Conservation (phyloP, 192 early-diverging fungal species). For the Coemansia sp. region DNA sequence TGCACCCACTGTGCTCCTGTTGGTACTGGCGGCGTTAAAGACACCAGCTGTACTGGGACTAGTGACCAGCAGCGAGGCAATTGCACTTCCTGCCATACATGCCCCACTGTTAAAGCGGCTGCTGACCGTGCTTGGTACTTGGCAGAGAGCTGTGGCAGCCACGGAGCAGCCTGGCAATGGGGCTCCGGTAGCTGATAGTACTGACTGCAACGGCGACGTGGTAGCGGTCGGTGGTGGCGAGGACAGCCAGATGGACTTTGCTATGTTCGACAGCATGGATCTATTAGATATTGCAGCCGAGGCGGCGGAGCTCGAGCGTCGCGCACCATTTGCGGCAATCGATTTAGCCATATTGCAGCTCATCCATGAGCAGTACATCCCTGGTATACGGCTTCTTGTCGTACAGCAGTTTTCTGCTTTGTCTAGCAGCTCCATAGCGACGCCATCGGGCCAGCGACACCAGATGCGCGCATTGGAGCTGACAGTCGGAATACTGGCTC, state of each 20-base stretch:
- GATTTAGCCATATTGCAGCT: slow-evolving; percentile 9
- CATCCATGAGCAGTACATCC: slow-evolving; percentile 32
- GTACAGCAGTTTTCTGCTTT: slow-evolving; percentile 19
- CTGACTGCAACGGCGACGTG: background rate
- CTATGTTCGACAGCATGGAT: slow-evolving; percentile 30
- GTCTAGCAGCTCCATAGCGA: background rate
- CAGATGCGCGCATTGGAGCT: slow-evolving; percentile 14
- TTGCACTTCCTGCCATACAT: background rate
- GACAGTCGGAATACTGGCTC: slow-evolving; percentile 5
- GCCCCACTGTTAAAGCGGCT: slow-evolving; percentile 4
- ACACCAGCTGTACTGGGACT: slow-evolving; percentile 3
- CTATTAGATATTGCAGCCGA: slow-evolving; percentile 29
- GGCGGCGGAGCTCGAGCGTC: slow-evolving; percentile 34
- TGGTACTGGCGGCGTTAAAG: slow-evolving; percentile 22
- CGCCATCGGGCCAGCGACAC: background rate
- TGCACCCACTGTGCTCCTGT: slow-evolving; percentile 18
- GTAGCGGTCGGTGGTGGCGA: background rate
- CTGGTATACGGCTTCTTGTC: slow-evolving; percentile 29
- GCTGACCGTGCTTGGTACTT: slow-evolving; percentile 8
- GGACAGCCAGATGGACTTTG: slow-evolving; percentile 28
- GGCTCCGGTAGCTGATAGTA: background rate
- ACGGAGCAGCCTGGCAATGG: background rate
- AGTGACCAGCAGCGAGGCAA: background rate
- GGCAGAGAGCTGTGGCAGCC: slow-evolving; percentile 13
- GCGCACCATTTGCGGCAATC: slow-evolving; percentile 10